phyloP scores from a whole-genome alignment of 441 rosid species.

The Adansonia grandidieri region DNA sequence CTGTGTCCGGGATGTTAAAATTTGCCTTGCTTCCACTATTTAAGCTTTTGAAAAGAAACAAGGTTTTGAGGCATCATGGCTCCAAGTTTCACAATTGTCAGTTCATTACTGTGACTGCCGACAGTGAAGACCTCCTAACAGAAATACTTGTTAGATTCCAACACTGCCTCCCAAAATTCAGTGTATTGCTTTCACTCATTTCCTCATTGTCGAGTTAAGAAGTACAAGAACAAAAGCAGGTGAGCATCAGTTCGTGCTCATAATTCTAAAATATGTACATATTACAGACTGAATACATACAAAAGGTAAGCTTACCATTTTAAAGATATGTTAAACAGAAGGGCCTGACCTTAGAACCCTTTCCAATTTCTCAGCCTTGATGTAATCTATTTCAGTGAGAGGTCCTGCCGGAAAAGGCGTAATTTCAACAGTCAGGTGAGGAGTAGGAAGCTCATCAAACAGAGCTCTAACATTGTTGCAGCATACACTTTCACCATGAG shows the following conservation, averaged over 20 bases:
- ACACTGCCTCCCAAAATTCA: background rate
- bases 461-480: conserved; percentile 96
- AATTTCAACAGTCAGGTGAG: conserved; percentile 81
- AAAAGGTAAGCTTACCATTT: background rate
- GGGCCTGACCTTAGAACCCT: conserved; percentile 83
- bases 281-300: conserved; percentile 23
- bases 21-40: too few relatives aligned
- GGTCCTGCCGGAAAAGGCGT: conserved; percentile 92
- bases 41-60: too few relatives aligned
- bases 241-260: conserved; percentile 18
- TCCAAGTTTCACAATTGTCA: too few relatives aligned
- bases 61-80: too few relatives aligned
- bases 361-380: conserved; percentile 92
- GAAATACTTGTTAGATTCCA: background rate
- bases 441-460: conserved; percentile 95
- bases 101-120: too few relatives aligned
- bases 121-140: too few relatives aligned
- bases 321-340: conserved; percentile 44
- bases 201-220: background rate
- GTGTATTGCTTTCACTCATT: background rate
- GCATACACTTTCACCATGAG: conserved; percentile 96
- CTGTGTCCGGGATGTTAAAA: too few relatives aligned
- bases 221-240: conserved; percentile 21
- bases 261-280: conserved; percentile 37
- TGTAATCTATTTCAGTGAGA: conserved; percentile 71